phyloP scores from a whole-genome alignment of 2,329 filamentous ascomycete genomes.

The Cryphonectria japonica region DNA sequence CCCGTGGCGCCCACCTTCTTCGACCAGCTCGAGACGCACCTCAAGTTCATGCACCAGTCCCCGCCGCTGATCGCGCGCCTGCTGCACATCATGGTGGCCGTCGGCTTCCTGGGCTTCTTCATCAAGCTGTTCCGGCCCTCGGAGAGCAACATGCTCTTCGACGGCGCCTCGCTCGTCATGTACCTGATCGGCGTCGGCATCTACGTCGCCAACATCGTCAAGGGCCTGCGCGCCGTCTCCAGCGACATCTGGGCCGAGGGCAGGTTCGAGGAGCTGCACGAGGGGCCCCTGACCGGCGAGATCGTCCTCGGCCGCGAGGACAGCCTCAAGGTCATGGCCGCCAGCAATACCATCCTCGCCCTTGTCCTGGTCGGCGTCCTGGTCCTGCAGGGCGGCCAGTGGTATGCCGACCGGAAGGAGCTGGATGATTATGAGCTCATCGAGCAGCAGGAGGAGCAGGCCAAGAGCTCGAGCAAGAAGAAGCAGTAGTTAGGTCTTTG shows the following conservation, averaged over 20 bases:
- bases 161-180: slow-evolving; percentile 77
- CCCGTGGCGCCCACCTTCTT: slow-evolving; percentile 71
- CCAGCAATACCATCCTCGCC: slow-evolving; percentile 94
- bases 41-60: slow-evolving; percentile 87
- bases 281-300: slow-evolving; percentile 57
- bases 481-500: slow-evolving; percentile 29
- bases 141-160: slow-evolving; percentile 95
- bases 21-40: slow-evolving; percentile 84
- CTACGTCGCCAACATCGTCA: slow-evolving; percentile 95
- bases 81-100: slow-evolving; percentile 88
- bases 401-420: slow-evolving; percentile 97
- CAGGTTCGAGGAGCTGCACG: slow-evolving; percentile 45
- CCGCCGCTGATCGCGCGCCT: slow-evolving; percentile 92
- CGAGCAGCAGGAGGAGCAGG: slow-evolving; percentile 49
- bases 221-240: slow-evolving; percentile 84
- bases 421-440: slow-evolving; percentile 74
- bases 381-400: slow-evolving; percentile 93
- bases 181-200: slow-evolving; percentile 89
- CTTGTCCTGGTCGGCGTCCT: slow-evolving; percentile 89
- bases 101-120: slow-evolving; percentile 86
- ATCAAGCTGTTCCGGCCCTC: slow-evolving; percentile 92
- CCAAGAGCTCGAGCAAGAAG: slow-evolving; percentile 29
- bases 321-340: slow-evolving; percentile 84
- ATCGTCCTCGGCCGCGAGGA: slow-evolving; percentile 82
- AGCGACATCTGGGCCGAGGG: slow-evolving; percentile 63